Evolutionary conservation across 1,284 basidiomycete genomes (phyloP), one percentile per base, ranked within the genome.

Genomic region (Bjerkandera adusta): DNA sequence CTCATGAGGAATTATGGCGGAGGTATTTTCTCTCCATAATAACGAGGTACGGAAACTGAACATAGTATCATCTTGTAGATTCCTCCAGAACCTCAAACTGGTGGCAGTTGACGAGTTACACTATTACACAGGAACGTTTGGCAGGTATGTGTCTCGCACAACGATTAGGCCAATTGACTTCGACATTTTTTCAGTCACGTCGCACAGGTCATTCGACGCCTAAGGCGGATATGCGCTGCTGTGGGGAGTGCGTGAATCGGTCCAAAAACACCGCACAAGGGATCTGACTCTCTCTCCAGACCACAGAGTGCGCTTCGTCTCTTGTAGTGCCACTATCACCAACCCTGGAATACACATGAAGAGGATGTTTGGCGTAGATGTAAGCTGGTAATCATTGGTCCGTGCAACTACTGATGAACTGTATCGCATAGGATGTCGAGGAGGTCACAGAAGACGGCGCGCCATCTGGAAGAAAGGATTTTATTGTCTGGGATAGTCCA

Each of bases 261-360:
- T 18, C 5, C 40, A 16, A 41, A 7, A 15, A 24, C 34, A 46
- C 16, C 6, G 5, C 39, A 29, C 7, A 13, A 33, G 30, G 15
- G 45, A 27, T 36, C 45, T 18, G 41, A 15, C 18, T 36, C n/a
- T n/a, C 10, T 11, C 44, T 44, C 22, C 22, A 47, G 88, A 92
- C 58, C 63, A 66, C 25, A 67, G 68, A 0, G 66, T 81, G 3
- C 75, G 73, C 22, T 94, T 92, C 58, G 79, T 96, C 3, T 93
- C 92, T 22, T 95, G 92, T 62, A 93, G 89, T 57, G 92, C 92
- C 16, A 96, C 93, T 0, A 89, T 96, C 33, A 74, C 81, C 6
- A 87, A 92, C 54, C 91, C 93, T n/a, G 67, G 65, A 45, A 67
- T 74, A 49, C 87, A 92, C 56, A 92, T 93, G 89, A 70, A 70